phyloP scores from a whole-genome alignment of 1,284 basidiomycete genomes.

The Papiliotrema nemorosa region DNA sequence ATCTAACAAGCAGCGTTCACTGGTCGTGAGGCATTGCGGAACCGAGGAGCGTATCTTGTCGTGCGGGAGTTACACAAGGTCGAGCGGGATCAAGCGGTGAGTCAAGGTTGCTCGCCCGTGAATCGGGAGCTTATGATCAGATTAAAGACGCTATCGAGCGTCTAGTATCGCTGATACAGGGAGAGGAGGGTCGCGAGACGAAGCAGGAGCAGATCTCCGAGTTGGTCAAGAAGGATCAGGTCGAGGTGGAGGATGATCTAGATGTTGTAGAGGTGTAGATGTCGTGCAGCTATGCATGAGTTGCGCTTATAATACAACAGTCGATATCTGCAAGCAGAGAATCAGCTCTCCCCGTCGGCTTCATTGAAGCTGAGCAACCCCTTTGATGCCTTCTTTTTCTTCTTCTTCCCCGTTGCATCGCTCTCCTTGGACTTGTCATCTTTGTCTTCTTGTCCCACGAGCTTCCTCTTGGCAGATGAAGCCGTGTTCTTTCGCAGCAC shows the following conservation, averaged over 20 bases:
- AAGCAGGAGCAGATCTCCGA: conserved; percentile 54
- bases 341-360: conserved; percentile 31
- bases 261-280: conserved; percentile 37
- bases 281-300: not conserved
- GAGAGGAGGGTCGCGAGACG: conserved; percentile 61
- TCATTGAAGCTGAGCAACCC: conserved; percentile 45
- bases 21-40: conserved; percentile 76
- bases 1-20: conserved; percentile 56
- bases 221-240: conserved; percentile 48
- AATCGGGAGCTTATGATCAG: conserved; percentile 38
- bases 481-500: conserved; percentile 11
- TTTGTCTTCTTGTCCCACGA: conserved; percentile 24
- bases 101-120: conserved; percentile 18
- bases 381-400: conserved; percentile 43
- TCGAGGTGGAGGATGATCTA: conserved; percentile 30
- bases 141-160: conserved; percentile 66
- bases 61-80: conserved; percentile 73
- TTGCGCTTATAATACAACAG: not conserved
- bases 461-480: conserved; percentile 34
- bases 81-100: conserved; percentile 73
- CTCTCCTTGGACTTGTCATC: conserved; percentile 2
- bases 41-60: conserved; percentile 82
- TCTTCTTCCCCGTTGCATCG: conserved; percentile 21
- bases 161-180: conserved; percentile 68
- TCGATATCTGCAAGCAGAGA: not conserved